These are phyloP conservation scores for Rhodosporidiobolus sp. DNA, from an alignment of 768 basidiomycete species.

Conservation along the genomic window DNA sequence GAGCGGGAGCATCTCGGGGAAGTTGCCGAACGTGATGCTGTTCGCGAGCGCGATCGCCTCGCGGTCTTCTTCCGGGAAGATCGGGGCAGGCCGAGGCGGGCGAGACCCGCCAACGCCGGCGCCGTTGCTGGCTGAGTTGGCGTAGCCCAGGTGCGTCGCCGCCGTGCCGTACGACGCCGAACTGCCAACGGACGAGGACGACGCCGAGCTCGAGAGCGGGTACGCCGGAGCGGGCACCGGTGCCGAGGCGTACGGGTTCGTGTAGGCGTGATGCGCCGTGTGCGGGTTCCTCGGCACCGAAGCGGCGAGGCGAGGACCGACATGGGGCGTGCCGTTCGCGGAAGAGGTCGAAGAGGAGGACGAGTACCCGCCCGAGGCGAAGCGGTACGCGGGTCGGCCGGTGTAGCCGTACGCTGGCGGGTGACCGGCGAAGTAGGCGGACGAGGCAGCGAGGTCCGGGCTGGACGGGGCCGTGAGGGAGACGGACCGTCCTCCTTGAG, in stretches of 20 bases:
- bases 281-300: conserved; percentile 22
- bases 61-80: conserved; percentile 38
- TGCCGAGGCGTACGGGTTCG: conserved; percentile 19
- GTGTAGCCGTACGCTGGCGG: conserved; percentile 3
- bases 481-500: conserved; percentile 4
- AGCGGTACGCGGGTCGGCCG: conserved; percentile 16
- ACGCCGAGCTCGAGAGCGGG: conserved; percentile 1
- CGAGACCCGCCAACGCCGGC: not conserved
- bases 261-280: conserved; percentile 12
- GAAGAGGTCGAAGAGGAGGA: not conserved
- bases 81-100: conserved; percentile 10
- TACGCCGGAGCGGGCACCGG: conserved; percentile 5
- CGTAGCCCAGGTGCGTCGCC: not conserved
- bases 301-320: conserved; percentile 8
- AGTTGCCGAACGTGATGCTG: conserved; percentile 35
- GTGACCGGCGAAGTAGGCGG: conserved; percentile 19
- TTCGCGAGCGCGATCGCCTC: conserved; percentile 20
- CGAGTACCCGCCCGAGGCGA: conserved; percentile 3
- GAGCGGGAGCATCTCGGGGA: conserved; percentile 27
- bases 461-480: conserved; percentile 31
- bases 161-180: not conserved
- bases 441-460: conserved; percentile 26
- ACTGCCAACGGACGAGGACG: not conserved
- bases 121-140: too few species aligned
- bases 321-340: not conserved